Evolutionary conservation across 1,284 basidiomycete species (phyloP).

Genomic region (Cerioporus squamosus): DNA sequence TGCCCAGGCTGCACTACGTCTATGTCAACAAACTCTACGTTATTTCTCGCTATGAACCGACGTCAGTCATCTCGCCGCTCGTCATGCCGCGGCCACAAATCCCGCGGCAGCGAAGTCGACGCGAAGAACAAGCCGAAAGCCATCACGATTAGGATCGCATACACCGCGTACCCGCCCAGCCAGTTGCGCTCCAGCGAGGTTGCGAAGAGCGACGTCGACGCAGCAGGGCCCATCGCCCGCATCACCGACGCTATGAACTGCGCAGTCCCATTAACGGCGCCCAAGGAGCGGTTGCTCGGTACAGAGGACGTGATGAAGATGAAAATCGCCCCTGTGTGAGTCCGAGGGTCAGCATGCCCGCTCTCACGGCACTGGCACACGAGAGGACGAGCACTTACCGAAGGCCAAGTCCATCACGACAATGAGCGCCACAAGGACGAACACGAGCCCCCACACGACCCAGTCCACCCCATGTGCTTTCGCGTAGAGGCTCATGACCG

Average conservation of each 20-base stretch:
- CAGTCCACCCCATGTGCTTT: conserved; percentile 25
- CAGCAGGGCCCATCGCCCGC: conserved; percentile 76
- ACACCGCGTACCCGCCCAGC: conserved; percentile 38
- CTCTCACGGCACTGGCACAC: too few relatives aligned
- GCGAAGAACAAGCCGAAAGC: conserved; percentile 21
- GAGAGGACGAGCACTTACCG: conserved; percentile 29
- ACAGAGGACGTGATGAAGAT: conserved; percentile 60
- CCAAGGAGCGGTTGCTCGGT: conserved; percentile 54
- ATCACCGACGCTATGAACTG: conserved; percentile 44
- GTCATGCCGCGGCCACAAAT: conserved; percentile 24
- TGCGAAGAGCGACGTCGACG: conserved; percentile 70
- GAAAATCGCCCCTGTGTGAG: conserved; percentile 36
- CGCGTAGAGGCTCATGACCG: conserved; percentile 52
- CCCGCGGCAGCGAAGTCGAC: conserved; percentile 22
- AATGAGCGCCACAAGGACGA: conserved; percentile 34
- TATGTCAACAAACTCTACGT: too few relatives aligned
- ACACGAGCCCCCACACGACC: conserved; percentile 37
- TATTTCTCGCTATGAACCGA: too few relatives aligned
- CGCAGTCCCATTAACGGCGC: conserved; percentile 63
- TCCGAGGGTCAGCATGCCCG: neutral
- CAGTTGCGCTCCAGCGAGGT: conserved; percentile 56
- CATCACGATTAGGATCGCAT: conserved; percentile 32
- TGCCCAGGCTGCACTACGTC: too few relatives aligned
- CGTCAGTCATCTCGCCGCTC: neutral
- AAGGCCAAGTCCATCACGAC: conserved; percentile 38